Conservation (phyloP, 2,329 filamentous ascomycete genomes). For the Sporothrix pallida region DNA sequence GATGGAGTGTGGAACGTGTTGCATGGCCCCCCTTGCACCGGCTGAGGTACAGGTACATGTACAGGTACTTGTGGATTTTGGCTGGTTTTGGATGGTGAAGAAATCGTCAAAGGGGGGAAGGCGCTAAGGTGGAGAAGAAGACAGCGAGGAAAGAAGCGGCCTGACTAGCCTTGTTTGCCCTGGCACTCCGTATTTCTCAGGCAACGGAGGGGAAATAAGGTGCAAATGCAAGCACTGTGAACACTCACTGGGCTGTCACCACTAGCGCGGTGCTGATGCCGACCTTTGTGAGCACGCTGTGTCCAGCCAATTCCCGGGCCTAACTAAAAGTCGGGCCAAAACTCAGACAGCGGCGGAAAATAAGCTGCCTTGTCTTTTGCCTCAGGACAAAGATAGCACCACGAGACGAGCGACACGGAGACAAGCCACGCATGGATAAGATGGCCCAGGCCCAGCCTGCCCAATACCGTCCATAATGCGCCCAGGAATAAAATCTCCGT, state of each 20-base stretch:
- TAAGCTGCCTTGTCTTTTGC: constrained; percentile 1
- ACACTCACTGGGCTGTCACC: background rate
- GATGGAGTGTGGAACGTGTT: constrained; percentile 26
- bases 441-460: background rate
- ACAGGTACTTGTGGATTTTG: background rate
- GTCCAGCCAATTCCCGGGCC: constrained; percentile 18
- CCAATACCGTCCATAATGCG: background rate
- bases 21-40: constrained; percentile 26
- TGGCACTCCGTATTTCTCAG: constrained; percentile 22
- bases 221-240: constrained; percentile 20
- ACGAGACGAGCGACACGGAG: background rate
- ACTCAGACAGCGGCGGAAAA: background rate
- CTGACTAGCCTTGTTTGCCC: constrained; percentile 18
- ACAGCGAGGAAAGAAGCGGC: constrained; percentile 18
- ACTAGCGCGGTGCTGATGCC: constrained; percentile 12
- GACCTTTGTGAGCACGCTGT: background rate
- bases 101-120: background rate
- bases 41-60: constrained; percentile 16
- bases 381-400: constrained; percentile 1
- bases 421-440: background rate
- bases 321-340: background rate
- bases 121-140: background rate
- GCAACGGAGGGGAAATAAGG: background rate
- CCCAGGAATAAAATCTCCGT: constrained; percentile 9
- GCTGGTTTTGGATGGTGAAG: background rate